A percentile compares a stretch with the other conserved stretches of the same genome.
Evolutionary conservation across 2,329 filamentous ascomycete species (phyloP).

Genomic region (Microcyclospora pomicola): DNA sequence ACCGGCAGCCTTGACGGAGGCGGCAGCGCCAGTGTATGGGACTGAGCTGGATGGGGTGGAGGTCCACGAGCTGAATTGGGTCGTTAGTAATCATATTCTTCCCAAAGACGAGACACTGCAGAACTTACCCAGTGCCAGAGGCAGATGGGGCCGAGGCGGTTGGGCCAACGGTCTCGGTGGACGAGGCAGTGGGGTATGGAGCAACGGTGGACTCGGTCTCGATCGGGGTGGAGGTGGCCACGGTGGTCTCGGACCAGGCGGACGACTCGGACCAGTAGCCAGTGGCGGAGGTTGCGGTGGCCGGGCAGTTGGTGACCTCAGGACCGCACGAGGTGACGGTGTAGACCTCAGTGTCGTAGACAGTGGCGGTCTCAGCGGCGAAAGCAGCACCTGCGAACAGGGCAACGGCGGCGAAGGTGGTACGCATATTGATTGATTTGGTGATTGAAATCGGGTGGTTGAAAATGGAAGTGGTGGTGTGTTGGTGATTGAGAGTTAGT

Average conservation of each 20-base stretch:
- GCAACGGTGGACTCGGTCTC: neutral
- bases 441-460: neutral
- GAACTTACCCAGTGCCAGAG: conserved; percentile 6
- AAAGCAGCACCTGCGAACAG: conserved; percentile 5
- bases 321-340: conserved; percentile 4
- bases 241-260: neutral
- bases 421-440: conserved; percentile 3
- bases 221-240: conserved; percentile 1
- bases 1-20: conserved; percentile 6
- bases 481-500: neutral
- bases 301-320: conserved; percentile 4
- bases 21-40: conserved; percentile 1
- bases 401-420: conserved; percentile 3
- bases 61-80: neutral
- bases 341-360: conserved; percentile 6
- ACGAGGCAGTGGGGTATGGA: conserved; percentile 1
- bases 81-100: neutral
- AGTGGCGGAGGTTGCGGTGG: conserved; percentile 1
- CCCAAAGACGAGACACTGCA: neutral
- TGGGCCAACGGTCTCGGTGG: conserved; percentile 1
- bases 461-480: conserved; percentile 1
- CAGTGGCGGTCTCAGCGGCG: conserved; percentile 1
- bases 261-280: neutral
- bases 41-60: neutral
- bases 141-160: conserved; percentile 1